Evolutionary conservation across 2,329 filamentous ascomycete species (phyloP), one percentile per base, ranked within the genome.

Genomic region (Sphaerulina musiva): DNA sequence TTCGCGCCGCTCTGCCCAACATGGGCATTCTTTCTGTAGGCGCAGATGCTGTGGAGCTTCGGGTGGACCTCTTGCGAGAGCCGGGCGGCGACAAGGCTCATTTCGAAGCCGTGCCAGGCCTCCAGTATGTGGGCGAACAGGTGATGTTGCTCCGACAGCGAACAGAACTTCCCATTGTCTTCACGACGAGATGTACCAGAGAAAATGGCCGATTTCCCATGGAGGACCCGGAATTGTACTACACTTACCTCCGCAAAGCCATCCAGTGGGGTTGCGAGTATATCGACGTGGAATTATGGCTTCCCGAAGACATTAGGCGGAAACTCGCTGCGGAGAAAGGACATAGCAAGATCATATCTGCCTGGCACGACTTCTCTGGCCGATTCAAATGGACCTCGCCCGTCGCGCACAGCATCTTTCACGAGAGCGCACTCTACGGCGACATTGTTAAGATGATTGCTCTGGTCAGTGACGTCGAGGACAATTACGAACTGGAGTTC

Each of bases 371-470:
- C 73, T 92, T 92, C 66, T 90, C 87, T 0, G 87, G 88, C 1
- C 84, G 77, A 0, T 92, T 92, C 77, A 87, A 85, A 64, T 95
- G 89, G 89, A 85, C 86, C 0, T 88, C 87, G 0, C 72, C 80
- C 6, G 80, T 86, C 61, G 88, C 88, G 1, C 81, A 87, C 64
- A 75, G 80, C 9, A 78, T 92, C 3, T 95, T 91, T 62, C 75
- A 81, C 55, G 80, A 84, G 61, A 88, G 86, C 7, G 80, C 81
- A 45, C 81, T 82, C 55, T 89, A 90, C 62, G 86, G 86, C 45
- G 88, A 95, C 68, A 88, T 95, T 54, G 84, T 95, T 66, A 95
- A 93, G 74, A 93, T 95, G 87, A 93, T 93, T 64, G 84, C 86
- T 32, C 85, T 91, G 66, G 87, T 89, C 66, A 85, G 83, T 66